Evolutionary conservation across 1,284 basidiomycete species (phyloP).

Genomic region (Puccinia polysora): DNA sequence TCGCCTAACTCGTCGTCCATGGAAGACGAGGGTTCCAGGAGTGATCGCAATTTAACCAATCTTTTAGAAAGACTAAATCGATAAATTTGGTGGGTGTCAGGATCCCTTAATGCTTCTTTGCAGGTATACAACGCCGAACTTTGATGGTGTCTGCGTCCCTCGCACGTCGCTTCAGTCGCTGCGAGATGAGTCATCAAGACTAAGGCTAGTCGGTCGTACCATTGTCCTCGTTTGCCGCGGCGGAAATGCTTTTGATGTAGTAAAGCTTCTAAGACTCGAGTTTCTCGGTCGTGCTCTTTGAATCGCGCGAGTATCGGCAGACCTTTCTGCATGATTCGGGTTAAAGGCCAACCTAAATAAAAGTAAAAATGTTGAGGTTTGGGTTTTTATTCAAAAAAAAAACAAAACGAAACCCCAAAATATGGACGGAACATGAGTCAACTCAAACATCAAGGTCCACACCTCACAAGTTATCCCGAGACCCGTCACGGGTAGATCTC

Average conservation of each 20-base stretch:
- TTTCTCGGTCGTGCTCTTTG: slow-evolving; percentile 67
- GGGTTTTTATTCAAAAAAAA: too few species aligned
- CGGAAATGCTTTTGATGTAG: slow-evolving; percentile 75
- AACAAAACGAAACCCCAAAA: too few species aligned
- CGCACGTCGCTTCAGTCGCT: slow-evolving; percentile 53
- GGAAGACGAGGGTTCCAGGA: slow-evolving; percentile 44
- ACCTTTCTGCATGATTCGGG: slow-evolving; percentile 72
- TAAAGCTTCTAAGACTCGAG: slow-evolving; percentile 66
- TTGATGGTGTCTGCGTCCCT: slow-evolving; percentile 48
- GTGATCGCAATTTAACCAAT: slow-evolving; percentile 43
- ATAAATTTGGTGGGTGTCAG: slow-evolving; percentile 61
- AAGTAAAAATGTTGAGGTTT: neutral
- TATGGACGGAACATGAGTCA: neutral
- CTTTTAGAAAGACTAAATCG: slow-evolving; percentile 43
- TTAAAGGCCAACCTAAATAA: slow-evolving; percentile 57
- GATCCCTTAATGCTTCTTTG: slow-evolving; percentile 69
- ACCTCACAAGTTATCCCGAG: neutral
- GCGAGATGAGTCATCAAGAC: slow-evolving; percentile 67
- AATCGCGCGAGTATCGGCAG: slow-evolving; percentile 4
- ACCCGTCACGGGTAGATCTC: neutral
- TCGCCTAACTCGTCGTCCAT: slow-evolving; percentile 41
- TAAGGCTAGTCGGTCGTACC: slow-evolving; percentile 84
- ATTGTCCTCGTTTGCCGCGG: slow-evolving; percentile 71
- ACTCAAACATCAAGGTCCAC: neutral
- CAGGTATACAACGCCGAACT: slow-evolving; percentile 65